Evolutionary conservation across 352 stramenopile genomes (phyloP), one percentile per base, ranked within the genome.

Genomic region (Phytophthora pluvialis): DNA sequence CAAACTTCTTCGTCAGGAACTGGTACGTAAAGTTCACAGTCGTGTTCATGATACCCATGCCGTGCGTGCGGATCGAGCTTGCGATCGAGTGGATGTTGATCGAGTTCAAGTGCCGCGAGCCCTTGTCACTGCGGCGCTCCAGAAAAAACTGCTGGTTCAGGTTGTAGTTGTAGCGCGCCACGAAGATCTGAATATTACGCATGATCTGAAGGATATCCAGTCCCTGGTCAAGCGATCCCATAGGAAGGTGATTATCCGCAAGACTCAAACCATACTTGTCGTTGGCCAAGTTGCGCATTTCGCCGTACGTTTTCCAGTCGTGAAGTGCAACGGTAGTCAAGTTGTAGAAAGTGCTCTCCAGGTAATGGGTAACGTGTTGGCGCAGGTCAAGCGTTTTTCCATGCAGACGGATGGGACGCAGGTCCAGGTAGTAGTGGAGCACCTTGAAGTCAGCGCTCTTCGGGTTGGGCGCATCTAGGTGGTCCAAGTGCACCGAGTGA

Each of bases 21-120:
- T 98, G 91, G 67, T 98, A 98, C 57, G 93, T 97, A 55, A 97
- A 97, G 77, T 98, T 98, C 21, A 99, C 93, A 2, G 94, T 96
- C 11, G 91, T 98, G 72, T 97, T 98, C 71, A 98, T 86, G 65
- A 99, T 97, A 33, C 96, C 96, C 79, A 98, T 95, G 54, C 96
- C 96, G 61, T 99, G 96, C n/a, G 97, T 97, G 18, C 88, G 85
- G 42, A 99, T 92, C 4, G 88, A 97, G 50, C 84, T 92, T 13
- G 88, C 78, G 52, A 98, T 93, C 46, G 79, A 95, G 57, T 97
- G 87, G 42, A 98, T 96, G 65, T 94, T 97, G 42, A 99, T 95
- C 39, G 91, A 97, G 68, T 96, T 95, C 40, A 99, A 53, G 67
- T 97, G 91, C 28, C 95, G 95, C 25, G 90, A 95, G 16, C 93